Base-by-base conservation (phyloP, 768 basidiomycete species). In the Kwoniella sp. region DNA sequence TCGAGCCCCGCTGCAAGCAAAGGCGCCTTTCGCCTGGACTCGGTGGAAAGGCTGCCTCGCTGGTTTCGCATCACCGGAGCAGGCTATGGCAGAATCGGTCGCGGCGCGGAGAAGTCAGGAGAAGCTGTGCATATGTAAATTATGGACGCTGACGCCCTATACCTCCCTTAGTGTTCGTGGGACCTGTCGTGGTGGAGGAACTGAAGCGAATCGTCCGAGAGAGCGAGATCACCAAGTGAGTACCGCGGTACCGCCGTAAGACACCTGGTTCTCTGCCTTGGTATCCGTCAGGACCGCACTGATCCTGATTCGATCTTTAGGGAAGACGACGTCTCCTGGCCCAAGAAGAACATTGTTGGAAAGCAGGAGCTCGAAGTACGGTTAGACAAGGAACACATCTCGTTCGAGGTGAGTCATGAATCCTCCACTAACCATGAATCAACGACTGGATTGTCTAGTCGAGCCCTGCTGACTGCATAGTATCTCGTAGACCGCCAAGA, bases 311-410 rank as follows among this genome's bases (percentile, higher is more conserved):
- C n/a, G 11, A 23, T 40, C n/a, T 23, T 20, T 76, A 98, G 92
- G 78, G 95, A 99, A 81, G 95, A 99, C 71, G 95, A 99, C 77
- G 81, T 84, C 0, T 88, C 89, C 67, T 99, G 95, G 95, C 95
- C 95, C 3, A 95, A 96, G 78, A 96, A 95, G 79, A 93, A 93
- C 73, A 91, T 96, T 26, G 91, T 96, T 23, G 95, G 95, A 40
- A 91, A 93, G 77, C 95, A 99, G 74, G 93, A 98, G 75, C 81
- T 99, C 32, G 95, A 99, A 76, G 89, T 98, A 52, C 83, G 90
- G 45, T 73, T 95, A 42, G 92, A 91, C 28, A 90, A 85, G 63
- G 89, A 95, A 64, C 95, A 98, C 69, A 96, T 98, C 51, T 85
- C 90, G 2, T 98, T 98, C 59, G 92, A 99, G 81, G 92, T 91